phyloP scores from a whole-genome alignment of 2,329 filamentous ascomycete genomes.

The Exophiala aquamarina region DNA sequence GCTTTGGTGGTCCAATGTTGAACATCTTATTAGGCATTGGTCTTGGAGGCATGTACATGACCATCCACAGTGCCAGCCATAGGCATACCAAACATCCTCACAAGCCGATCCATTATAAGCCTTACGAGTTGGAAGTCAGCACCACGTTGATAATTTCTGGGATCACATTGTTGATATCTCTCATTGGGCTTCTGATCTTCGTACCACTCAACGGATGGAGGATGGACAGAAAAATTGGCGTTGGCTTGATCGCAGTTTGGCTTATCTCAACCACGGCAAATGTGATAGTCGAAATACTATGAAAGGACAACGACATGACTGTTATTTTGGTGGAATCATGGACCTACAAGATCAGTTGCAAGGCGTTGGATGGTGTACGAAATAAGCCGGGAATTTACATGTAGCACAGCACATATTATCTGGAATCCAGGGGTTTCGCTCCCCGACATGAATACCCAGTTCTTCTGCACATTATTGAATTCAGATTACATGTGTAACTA shows the following conservation, averaged over 20 bases:
- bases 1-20: conserved; percentile 97
- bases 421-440: too few species aligned
- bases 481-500: too few species aligned
- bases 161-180: conserved; percentile 76
- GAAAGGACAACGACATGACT: neutral
- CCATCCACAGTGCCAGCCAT: conserved; percentile 67
- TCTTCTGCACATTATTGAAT: too few species aligned
- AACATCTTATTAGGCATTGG: conserved; percentile 95
- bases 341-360: neutral
- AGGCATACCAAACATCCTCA: conserved; percentile 67
- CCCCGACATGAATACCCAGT: too few species aligned
- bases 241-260: conserved; percentile 79
- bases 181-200: conserved; percentile 73
- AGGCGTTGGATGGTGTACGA: neutral
- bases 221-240: conserved; percentile 79
- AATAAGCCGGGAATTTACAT: neutral
- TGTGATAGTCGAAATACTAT: conserved; percentile 69
- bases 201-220: conserved; percentile 86
- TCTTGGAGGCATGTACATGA: conserved; percentile 87
- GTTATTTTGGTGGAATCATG: neutral
- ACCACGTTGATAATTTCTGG: conserved; percentile 83
- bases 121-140: conserved; percentile 81
- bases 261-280: conserved; percentile 75
- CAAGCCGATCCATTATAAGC: conserved; percentile 63
- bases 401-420: too few species aligned